Base-by-base conservation (phyloP, 116 monocot species). In the Zostera marina region DNA sequence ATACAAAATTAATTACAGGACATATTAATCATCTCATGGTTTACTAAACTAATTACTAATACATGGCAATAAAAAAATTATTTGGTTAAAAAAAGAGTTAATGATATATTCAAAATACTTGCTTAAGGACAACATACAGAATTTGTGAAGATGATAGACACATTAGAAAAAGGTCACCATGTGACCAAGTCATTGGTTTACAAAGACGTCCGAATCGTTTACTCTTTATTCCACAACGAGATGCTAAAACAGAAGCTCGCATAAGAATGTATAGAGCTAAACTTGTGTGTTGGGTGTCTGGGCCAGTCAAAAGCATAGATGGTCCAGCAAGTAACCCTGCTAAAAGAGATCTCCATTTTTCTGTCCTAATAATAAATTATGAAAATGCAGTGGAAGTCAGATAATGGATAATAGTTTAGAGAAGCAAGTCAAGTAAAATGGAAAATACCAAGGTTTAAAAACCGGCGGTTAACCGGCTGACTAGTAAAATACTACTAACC, bases 141-240 rank as follows among this genome's bases (percentile, higher is more conserved):
- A 89, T 96, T 66, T 96, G 96, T 64, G 96, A 82, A 62, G 89
- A 89, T 24, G 96, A 74, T 47, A 96, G 81, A 51, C 96, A 96
- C 96, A 89, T 89, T 57, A 89, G 89, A 62, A 94, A 94, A 53
- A 88, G 63, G 65, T 96, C 96, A 62, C 96, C 96, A 74, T 89
- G 66, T 25, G 75, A 75, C 96, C 88, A 89, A 57, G 89, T 80
- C 65, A 96, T 61, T 38, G 96, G 96, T 76, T 76, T 88, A 64
- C 96, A 96, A 56, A 80, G 8, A 60, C 76, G 61, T 71, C 89
- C 89, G 76, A 85, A 89, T 63, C 66, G 56, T 72, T 80, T 72
- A 72, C 96, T 96, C 70, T 96, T 96, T 65, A 96, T 85, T 26
- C 96, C 96, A 69, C 96, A 96, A 10, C 96, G 96, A 52, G 89